phyloP scores from a whole-genome alignment of 1,284 basidiomycete genomes.

The Mycosarcoma mackinlayi region DNA sequence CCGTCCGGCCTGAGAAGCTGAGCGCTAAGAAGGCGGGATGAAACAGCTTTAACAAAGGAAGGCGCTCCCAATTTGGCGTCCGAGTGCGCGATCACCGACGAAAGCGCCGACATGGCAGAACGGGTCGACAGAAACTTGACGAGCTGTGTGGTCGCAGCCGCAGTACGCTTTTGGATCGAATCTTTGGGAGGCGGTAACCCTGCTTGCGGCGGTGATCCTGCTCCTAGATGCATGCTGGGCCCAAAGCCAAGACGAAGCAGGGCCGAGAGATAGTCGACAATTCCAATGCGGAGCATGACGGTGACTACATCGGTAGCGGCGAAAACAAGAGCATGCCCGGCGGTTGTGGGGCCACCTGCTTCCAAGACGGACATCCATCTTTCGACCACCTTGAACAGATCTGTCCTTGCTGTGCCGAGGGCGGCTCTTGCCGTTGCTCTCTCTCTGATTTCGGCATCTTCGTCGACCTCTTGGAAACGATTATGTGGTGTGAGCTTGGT shows the following conservation, averaged over 20 bases:
- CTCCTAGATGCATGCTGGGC: conserved; percentile 4
- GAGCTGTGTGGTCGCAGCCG: conserved; percentile 30
- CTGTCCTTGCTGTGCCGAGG: conserved; percentile 17
- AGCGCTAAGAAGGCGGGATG: conserved; percentile 52
- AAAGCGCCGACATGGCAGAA: conserved; percentile 48
- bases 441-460: conserved; percentile 18
- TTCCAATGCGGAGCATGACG: conserved; percentile 39
- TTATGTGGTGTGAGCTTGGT: conserved; percentile 24
- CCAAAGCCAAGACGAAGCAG: conserved; percentile 44
- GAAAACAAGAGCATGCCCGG: neutral
- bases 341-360: neutral
- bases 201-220: neutral
- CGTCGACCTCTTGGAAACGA: conserved; percentile 43
- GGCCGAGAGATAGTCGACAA: conserved; percentile 40
- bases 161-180: conserved; percentile 21
- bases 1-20: conserved; percentile 64
- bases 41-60: conserved; percentile 43
- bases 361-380: conserved; percentile 17
- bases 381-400: conserved; percentile 14
- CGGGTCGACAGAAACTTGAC: conserved; percentile 35
- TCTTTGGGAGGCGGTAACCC: conserved; percentile 18
- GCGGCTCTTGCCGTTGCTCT: conserved; percentile 9
- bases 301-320: conserved; percentile 34
- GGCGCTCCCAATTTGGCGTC: conserved; percentile 32
- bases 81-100: conserved; percentile 34